These are phyloP conservation scores for Fonsecaea pedrosoi DNA, from an alignment of 2,329 filamentous ascomycete genomes.

Conservation along the genomic window DNA sequence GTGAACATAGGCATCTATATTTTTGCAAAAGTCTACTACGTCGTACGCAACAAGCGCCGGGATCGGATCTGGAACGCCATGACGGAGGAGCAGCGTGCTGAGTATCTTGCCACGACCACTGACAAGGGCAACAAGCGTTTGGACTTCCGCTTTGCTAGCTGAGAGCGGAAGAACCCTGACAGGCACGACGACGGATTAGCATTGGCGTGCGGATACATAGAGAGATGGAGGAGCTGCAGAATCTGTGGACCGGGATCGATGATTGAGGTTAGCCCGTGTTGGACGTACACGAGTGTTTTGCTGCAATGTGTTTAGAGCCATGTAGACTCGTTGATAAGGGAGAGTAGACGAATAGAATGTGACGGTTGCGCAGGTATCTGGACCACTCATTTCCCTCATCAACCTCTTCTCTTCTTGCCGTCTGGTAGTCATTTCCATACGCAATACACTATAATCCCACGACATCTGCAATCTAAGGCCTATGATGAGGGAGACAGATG, in stretches of 20 bases:
- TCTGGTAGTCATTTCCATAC: no score
- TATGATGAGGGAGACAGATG: no score
- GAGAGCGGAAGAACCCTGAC: slow-evolving; percentile 16
- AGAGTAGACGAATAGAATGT: no score
- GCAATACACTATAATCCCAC: no score
- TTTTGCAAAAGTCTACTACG: slow-evolving; percentile 45
- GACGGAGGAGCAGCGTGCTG: slow-evolving; percentile 50
- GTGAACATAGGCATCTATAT: slow-evolving; percentile 43
- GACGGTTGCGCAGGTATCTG: no score
- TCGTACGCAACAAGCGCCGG: slow-evolving; percentile 41
- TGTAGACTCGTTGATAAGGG: no score
- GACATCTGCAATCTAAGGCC: no score
- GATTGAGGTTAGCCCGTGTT: background rate
- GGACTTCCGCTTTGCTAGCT: slow-evolving; percentile 46
- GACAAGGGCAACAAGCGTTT: slow-evolving; percentile 54
- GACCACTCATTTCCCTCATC: no score
- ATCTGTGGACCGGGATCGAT: background rate
- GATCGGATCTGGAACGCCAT: slow-evolving; percentile 51
- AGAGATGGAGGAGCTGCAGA: background rate
- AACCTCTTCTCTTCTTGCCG: no score
- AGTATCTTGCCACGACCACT: slow-evolving; percentile 56
- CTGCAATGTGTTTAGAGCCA: no score
- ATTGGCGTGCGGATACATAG: background rate
- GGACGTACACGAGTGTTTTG: no score
- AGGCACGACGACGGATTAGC: background rate